These are phyloP conservation scores for Phialophora chinensis DNA, from an alignment of 2,329 filamentous ascomycete species.

Conservation along the genomic window DNA sequence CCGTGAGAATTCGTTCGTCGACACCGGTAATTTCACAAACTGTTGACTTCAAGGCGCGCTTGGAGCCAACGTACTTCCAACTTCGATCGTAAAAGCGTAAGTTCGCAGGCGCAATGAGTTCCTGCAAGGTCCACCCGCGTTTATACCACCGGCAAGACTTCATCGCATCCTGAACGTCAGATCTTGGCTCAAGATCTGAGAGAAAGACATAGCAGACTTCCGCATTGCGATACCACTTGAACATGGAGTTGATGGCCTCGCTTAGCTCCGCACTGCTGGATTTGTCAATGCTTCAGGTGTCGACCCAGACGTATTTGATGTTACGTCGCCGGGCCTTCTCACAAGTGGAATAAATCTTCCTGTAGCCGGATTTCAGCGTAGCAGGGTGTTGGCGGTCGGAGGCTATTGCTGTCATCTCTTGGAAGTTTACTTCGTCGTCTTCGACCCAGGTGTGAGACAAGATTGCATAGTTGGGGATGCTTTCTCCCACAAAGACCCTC, in stretches of 20 bases:
- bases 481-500: slow-evolving; percentile 6
- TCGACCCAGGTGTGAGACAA: slow-evolving; percentile 25
- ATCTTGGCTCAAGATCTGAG: slow-evolving; percentile 20
- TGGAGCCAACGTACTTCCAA: slow-evolving; percentile 15
- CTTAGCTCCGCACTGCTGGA: slow-evolving; percentile 38
- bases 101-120: slow-evolving; percentile 20
- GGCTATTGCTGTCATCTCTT: slow-evolving; percentile 4
- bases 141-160: slow-evolving; percentile 29
- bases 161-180: slow-evolving; percentile 2
- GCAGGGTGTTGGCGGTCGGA: background rate
- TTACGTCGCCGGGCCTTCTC: background rate
- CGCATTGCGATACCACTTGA: slow-evolving; percentile 39
- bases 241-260: slow-evolving; percentile 37
- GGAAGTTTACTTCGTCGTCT: slow-evolving; percentile 20
- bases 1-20: slow-evolving; percentile 34
- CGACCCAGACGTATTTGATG: slow-evolving; percentile 25
- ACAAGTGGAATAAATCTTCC: slow-evolving; percentile 2
- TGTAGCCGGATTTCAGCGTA: slow-evolving; percentile 1
- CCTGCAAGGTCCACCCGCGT: slow-evolving; percentile 17
- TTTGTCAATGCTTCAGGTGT: slow-evolving; percentile 40
- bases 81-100: slow-evolving; percentile 17
- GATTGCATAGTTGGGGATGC: slow-evolving; percentile 20
- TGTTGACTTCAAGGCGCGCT: background rate
- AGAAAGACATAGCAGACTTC: slow-evolving; percentile 37
- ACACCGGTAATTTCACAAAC: slow-evolving; percentile 22